Evolutionary conservation across 2,329 filamentous ascomycete genomes (phyloP).

Genomic region (Clonostachys rosea): DNA sequence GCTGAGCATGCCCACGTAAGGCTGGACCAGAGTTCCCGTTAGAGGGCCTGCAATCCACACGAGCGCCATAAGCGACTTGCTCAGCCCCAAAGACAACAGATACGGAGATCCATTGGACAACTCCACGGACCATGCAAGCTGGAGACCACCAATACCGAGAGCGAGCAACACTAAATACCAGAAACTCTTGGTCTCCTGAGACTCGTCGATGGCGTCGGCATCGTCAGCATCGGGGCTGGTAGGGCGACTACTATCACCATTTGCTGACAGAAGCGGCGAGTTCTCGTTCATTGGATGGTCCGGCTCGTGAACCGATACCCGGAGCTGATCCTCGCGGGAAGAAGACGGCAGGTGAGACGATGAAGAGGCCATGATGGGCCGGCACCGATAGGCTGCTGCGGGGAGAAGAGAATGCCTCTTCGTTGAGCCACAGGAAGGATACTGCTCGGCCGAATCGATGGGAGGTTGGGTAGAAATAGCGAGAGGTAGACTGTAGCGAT

Average conservation of each 20-base stretch:
- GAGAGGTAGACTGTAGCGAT: no score
- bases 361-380: background rate
- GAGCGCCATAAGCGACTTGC: conserved; percentile 76
- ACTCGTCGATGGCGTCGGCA: conserved; percentile 12
- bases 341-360: background rate
- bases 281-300: conserved; percentile 15
- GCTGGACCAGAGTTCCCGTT: conserved; percentile 74
- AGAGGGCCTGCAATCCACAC: conserved; percentile 83
- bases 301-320: conserved; percentile 9
- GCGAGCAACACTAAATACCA: conserved; percentile 87
- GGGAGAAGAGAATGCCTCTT: background rate
- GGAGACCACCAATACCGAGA: conserved; percentile 79
- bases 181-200: conserved; percentile 68
- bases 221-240: conserved; percentile 4
- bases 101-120: conserved; percentile 89
- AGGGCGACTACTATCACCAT: conserved; percentile 1
- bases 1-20: conserved; percentile 76
- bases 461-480: background rate
- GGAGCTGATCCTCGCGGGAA: background rate
- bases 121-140: conserved; percentile 95
- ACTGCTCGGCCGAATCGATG: background rate
- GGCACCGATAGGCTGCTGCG: background rate
- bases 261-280: conserved; percentile 19
- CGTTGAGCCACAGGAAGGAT: background rate
- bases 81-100: conserved; percentile 73